Evolutionary conservation across 768 basidiomycete genomes (phyloP).

Genomic region (Phaeotremella skinneri): DNA sequence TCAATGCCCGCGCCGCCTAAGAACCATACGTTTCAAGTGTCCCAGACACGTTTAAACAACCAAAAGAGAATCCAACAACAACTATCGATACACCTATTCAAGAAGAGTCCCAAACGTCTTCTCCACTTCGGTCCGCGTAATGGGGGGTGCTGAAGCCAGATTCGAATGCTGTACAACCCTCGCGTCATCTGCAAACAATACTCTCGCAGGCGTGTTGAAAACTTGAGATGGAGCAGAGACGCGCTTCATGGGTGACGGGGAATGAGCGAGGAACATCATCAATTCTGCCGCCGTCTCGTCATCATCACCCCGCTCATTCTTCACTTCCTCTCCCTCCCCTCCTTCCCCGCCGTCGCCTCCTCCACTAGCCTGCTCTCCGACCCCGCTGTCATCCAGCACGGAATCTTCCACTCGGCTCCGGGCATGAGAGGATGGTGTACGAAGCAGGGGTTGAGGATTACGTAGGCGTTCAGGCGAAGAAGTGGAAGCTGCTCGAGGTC

Average conservation of each 20-base stretch:
- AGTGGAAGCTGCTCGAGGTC: neutral
- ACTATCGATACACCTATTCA: no score
- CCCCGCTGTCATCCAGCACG: constrained; percentile 4
- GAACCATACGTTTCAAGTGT: no score
- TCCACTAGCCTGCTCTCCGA: no score
- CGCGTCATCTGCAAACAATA: constrained; percentile 39
- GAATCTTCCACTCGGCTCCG: constrained; percentile 8
- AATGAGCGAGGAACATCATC: constrained; percentile 51
- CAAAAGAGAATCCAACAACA: no score
- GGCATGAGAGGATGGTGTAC: constrained; percentile 19
- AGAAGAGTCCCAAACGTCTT: neutral
- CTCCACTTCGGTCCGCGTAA: constrained; percentile 15
- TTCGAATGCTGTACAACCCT: constrained; percentile 25
- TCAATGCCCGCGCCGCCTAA: no score
- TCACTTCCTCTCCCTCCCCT: neutral
- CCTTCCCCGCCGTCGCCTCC: neutral
- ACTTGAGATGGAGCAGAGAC: neutral
- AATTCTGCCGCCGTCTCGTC: constrained; percentile 49
- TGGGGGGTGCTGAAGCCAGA: constrained; percentile 37
- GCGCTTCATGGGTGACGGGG: constrained; percentile 34
- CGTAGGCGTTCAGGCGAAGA: constrained; percentile 1
- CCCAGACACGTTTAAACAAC: no score
- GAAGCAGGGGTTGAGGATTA: neutral
- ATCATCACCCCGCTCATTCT: constrained; percentile 25
- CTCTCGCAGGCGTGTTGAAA: constrained; percentile 31